These are phyloP conservation scores for Sporothrix globosa DNA, from an alignment of 2,329 filamentous ascomycete genomes.

Conservation along the genomic window DNA sequence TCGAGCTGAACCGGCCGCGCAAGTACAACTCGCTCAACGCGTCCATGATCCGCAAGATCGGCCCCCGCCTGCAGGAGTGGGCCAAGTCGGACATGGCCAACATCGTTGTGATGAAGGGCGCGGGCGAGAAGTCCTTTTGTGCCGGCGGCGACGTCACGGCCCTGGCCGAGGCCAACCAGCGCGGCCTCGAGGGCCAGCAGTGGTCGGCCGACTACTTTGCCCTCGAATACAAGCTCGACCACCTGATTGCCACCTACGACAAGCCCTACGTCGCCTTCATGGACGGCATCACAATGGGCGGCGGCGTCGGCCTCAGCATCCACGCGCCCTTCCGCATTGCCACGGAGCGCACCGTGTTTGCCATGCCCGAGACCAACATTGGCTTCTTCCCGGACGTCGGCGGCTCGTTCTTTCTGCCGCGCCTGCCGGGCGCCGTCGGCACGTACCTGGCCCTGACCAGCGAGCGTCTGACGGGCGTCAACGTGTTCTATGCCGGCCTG, in stretches of 20 bases:
- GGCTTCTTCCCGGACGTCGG: constrained; percentile 99
- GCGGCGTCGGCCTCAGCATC: constrained; percentile 89
- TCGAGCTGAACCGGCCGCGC: constrained; percentile 89
- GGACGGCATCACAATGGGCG: constrained; percentile 98
- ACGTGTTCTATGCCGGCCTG: constrained; percentile 87
- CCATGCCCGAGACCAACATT: constrained; percentile 98
- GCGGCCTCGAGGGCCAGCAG: constrained; percentile 69
- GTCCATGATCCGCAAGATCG: constrained; percentile 94
- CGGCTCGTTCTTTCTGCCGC: constrained; percentile 91
- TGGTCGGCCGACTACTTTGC: constrained; percentile 84
- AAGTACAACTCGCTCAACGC: constrained; percentile 92
- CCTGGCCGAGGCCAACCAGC: constrained; percentile 73
- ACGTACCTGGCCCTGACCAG: constrained; percentile 94
- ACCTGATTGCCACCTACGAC: constrained; percentile 87
- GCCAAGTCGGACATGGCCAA: constrained; percentile 93
- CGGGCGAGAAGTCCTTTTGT: constrained; percentile 83
- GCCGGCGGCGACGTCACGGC: constrained; percentile 88
- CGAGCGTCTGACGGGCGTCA: constrained; percentile 76
- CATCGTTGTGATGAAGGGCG: constrained; percentile 87
- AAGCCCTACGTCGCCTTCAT: constrained; percentile 96
- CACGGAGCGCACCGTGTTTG: constrained; percentile 92
- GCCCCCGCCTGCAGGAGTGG: constrained; percentile 89
- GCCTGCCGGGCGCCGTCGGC: constrained; percentile 82
- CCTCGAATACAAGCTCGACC: constrained; percentile 94
- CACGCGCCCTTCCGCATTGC: constrained; percentile 97